Conservation (phyloP, 202 grass and related monocot genomes). For the Thinopyrum obtusiflorum region DNA sequence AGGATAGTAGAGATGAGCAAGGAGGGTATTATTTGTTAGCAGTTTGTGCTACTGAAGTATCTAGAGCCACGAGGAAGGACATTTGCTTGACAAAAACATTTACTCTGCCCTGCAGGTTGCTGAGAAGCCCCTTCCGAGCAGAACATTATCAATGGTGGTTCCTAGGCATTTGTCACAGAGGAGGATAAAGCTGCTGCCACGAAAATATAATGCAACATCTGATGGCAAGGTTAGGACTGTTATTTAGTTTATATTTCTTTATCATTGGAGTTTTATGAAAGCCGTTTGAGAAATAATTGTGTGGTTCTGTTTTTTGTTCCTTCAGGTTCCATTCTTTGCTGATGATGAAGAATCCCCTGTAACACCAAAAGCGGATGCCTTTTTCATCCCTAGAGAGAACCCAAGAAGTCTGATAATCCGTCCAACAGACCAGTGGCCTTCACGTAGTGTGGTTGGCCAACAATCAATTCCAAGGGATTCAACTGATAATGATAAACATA, state of each 20-base stretch:
- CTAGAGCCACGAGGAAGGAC: neutral
- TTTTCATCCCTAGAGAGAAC: slow-evolving; percentile 90
- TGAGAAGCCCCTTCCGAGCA: slow-evolving; percentile 60
- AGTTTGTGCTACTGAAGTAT: neutral
- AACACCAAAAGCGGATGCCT: slow-evolving; percentile 83
- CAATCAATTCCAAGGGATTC: slow-evolving; percentile 26
- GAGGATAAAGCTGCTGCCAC: slow-evolving; percentile 76
- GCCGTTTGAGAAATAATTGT: slow-evolving; percentile 19
- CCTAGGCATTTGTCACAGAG: slow-evolving; percentile 87
- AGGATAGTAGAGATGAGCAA: neutral
- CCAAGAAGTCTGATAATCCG: slow-evolving; percentile 64
- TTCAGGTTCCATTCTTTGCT: slow-evolving; percentile 75
- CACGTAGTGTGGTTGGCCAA: slow-evolving; percentile 28
- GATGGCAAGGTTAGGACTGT: slow-evolving; percentile 61
- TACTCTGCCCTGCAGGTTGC: slow-evolving; percentile 54
- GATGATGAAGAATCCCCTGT: slow-evolving; percentile 59
- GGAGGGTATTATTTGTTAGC: neutral
- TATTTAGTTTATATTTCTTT: neutral
- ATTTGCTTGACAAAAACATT: slow-evolving; percentile 26
- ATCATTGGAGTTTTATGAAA: neutral
- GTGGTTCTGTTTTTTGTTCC: slow-evolving; percentile 15
- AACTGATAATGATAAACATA: slow-evolving; percentile 23
- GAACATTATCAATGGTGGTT: slow-evolving; percentile 54
- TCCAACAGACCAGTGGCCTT: slow-evolving; percentile 65
- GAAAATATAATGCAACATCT: slow-evolving; percentile 75